Evolutionary conservation across 352 stramenopile genomes (phyloP).

Genomic region (Aphanomyces invadans): DNA sequence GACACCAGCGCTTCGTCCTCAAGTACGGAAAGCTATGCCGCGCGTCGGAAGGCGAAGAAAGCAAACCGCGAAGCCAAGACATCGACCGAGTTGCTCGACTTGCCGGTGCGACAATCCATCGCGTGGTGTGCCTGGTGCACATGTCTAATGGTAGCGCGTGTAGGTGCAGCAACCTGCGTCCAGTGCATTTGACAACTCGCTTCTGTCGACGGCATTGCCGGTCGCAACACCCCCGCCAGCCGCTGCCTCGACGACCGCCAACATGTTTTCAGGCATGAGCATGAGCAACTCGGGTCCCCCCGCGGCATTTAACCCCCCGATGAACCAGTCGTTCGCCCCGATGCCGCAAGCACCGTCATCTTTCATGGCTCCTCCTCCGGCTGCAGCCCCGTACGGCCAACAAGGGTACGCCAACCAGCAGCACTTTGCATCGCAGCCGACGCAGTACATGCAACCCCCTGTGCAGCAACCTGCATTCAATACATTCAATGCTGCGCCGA

Average conservation of each 20-base stretch:
- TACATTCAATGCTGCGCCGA: constrained; percentile 12
- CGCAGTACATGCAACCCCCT: not conserved
- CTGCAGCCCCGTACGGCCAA: not conserved
- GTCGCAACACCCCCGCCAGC: constrained; percentile 32
- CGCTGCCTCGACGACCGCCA: constrained; percentile 26
- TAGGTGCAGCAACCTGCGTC: constrained; percentile 19
- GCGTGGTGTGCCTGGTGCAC: no score
- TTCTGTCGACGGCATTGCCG: constrained; percentile 45
- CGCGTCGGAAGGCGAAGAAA: constrained; percentile 10
- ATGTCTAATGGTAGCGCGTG: no score
- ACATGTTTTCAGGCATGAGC: constrained; percentile 64
- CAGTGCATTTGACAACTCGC: constrained; percentile 24
- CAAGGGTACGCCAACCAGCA: not conserved
- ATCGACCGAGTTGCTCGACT: not conserved
- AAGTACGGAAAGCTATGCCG: constrained; percentile 24
- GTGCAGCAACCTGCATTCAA: not conserved
- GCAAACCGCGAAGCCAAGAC: not conserved
- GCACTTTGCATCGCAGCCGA: constrained; percentile 2
- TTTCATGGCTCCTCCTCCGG: not conserved
- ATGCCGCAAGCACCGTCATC: not conserved
- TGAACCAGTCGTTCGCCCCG: not conserved
- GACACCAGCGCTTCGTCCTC: not conserved
- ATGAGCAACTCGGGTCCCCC: constrained; percentile 24
- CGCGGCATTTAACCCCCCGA: not conserved
- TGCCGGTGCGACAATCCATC: not conserved